phyloP scores from a whole-genome alignment of 148 eudicot genomes.

The Amaranthus hypochondriacus region DNA sequence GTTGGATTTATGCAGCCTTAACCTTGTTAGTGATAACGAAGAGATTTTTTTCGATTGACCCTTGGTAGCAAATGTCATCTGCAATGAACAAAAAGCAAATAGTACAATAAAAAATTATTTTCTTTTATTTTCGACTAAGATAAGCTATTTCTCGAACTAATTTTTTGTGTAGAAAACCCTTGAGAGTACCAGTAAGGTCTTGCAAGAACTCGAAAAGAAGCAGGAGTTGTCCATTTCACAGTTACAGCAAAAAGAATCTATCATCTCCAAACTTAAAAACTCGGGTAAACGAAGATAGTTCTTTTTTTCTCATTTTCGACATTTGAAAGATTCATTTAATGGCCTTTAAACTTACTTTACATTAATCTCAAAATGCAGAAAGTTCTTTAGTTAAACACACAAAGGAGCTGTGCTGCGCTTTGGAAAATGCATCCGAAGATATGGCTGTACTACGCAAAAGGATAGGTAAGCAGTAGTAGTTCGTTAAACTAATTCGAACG shows the following conservation, averaged over 20 bases:
- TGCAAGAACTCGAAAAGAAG: slow-evolving; percentile 58
- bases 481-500: background rate
- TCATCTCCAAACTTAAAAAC: slow-evolving; percentile 53
- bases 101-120: no score
- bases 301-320: background rate
- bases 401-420: slow-evolving; percentile 56
- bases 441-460: slow-evolving; percentile 44
- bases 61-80: no score
- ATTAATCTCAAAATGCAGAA: slow-evolving; percentile 39
- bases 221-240: slow-evolving; percentile 35
- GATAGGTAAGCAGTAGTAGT: slow-evolving; percentile 43
- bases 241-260: slow-evolving; percentile 58
- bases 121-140: no score
- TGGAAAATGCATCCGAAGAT: slow-evolving; percentile 71
- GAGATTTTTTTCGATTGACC: no score
- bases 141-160: background rate
- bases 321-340: background rate
- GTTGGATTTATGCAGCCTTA: no score
- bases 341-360: background rate
- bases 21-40: no score
- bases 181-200: slow-evolving; percentile 41
- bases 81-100: no score
- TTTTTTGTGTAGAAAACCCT: slow-evolving; percentile 41
- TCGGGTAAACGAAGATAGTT: slow-evolving; percentile 41
- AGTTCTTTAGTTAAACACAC: slow-evolving; percentile 50